Evolutionary conservation across 495 filamentous ascomycete species (phyloP), one percentile per base, ranked within the genome.

Genomic region (Annulohypoxylon moriforme): DNA sequence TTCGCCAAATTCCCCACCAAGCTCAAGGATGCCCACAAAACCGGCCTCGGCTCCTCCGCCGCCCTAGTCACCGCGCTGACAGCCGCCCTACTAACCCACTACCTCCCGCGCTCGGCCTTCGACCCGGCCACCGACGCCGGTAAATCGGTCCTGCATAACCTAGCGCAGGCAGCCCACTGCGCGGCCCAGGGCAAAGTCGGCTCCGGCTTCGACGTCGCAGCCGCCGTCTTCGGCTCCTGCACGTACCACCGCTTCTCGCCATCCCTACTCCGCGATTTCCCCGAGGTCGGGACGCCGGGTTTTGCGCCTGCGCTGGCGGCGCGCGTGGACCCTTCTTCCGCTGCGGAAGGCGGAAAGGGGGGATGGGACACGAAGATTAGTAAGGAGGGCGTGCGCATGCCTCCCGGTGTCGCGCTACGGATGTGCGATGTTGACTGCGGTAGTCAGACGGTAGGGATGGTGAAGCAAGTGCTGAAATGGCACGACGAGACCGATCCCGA

Each of bases 391-490:
- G 82, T 93, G 66, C 84, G 89, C 52, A 81, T 99, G 67, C 89
- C 97, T 7, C 81, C 78, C 3, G 93, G 93, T 0, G 82, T 96
- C 75, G 87, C 91, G 38, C 84, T 99, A 63, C 87, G 97, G 31
- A 93, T 99, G 89, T 97, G 94, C 67, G 96, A 99, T 76, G 96
- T 99, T 14, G 92, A 96, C 77, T 97, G 96, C 74, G 96, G 96
- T 47, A 93, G 89, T n/a, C 85, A 95, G 77, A 97, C 95, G 11
- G 94, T 95, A 0, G 89, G 93, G 5, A 97, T 99, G 95, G 96
- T 97, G 24, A 96, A 93, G 84, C 87, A 91, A 76, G 92, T 99
- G 14, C 83, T 98, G 3, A 85, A 85, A 47, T 99, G 96, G 96
- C 85, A 91, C 67, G 89, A 89, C 60, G 89, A 89, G 42, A 79